Evolutionary conservation across 352 stramenopile species (phyloP).

Genomic region (Pythium apleroticum): DNA sequence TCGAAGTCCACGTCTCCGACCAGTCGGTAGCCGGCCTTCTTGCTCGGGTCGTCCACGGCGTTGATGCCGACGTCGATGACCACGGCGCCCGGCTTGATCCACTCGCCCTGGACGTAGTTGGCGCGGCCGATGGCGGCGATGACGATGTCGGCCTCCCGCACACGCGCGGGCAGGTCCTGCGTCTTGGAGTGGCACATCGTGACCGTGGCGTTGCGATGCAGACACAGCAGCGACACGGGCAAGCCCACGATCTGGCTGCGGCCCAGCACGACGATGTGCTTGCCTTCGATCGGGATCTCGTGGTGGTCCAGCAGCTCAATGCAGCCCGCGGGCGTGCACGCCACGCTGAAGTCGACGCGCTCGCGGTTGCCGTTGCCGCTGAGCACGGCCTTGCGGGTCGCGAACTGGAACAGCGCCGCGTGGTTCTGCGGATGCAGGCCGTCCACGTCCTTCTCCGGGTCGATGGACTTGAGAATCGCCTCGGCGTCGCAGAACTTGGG

Average conservation of each 20-base stretch:
- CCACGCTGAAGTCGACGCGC: slow-evolving; percentile 86
- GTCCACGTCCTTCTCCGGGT: slow-evolving; percentile 96
- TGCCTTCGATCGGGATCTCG: slow-evolving; percentile 90
- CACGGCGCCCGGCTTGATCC: slow-evolving; percentile 96
- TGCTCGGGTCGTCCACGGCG: slow-evolving; percentile 84
- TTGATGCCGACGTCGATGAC: slow-evolving; percentile 99
- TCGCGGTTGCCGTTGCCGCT: slow-evolving; percentile 33
- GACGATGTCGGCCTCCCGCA: slow-evolving; percentile 95
- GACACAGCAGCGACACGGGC: slow-evolving; percentile 94
- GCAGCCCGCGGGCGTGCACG: slow-evolving; percentile 97
- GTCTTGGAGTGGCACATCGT: slow-evolving; percentile 98
- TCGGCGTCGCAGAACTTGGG: slow-evolving; percentile 93
- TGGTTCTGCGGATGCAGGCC: slow-evolving; percentile 98
- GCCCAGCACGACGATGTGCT: slow-evolving; percentile 96
- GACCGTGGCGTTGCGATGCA: slow-evolving; percentile 96
- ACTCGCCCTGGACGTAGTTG: slow-evolving; percentile 92
- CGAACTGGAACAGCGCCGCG: slow-evolving; percentile 86
- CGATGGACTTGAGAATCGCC: slow-evolving; percentile 91
- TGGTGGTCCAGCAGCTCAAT: slow-evolving; percentile 94
- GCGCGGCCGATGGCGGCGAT: slow-evolving; percentile 95
- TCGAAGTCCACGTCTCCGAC: slow-evolving; percentile 98
- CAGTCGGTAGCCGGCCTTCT: slow-evolving; percentile 89
- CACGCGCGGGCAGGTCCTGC: slow-evolving; percentile 71
- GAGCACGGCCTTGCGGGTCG: slow-evolving; percentile 31
- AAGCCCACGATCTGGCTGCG: slow-evolving; percentile 98